Base-by-base conservation (phyloP, 768 basidiomycete genomes). In the Stropharia rugosoannulata region DNA sequence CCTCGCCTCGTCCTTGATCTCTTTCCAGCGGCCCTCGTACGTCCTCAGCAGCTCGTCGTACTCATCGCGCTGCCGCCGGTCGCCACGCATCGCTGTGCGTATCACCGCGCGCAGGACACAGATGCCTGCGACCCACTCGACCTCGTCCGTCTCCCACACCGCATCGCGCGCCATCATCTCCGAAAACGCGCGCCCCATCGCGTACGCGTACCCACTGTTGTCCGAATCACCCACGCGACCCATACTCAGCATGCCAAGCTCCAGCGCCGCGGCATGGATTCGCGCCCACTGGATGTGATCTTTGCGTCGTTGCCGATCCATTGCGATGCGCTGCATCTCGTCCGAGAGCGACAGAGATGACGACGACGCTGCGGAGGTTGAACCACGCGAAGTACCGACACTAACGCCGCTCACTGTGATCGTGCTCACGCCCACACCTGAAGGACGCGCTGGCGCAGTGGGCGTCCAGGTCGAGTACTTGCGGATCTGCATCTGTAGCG, bases 21-120 rank as follows among this genome's bases (percentile, higher is more conserved):
- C 85, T 64, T 86, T 86, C 85, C 85, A 86, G 51, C 84, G 69
- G n/a, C 78, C 72, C 62, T 86, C 84, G 64, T 86, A 86, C 6
- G 75, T 78, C 40, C 76, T 72, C 64, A 86, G 51, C 18, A 86
- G 61, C 29, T 79, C 79, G 51, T 80, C 82, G 62, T 83, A 85
- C 55, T 83, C 77, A 40, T 78, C 74, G 57, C 79, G 70, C 58
- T 80, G 77, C 57, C 74, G 69, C 49, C 72, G 65, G 62, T 79
- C 75, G n/a, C 75, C 75, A 41, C 77, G 67, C 65, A 78, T 73
- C 0, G 75, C 78, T 15, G 80, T 80, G 54, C 84, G 71, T 54
- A 86, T 85, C 40, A 86, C 75, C 35, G 82, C 80, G 9, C 81
- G 70, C 54, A 86, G 64, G 22, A 85, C 77, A 60, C 80, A 82